Evolutionary conservation across 441 rosid species (phyloP), one percentile per base, ranked within the genome.

Genomic region (Geranium incanum): DNA sequence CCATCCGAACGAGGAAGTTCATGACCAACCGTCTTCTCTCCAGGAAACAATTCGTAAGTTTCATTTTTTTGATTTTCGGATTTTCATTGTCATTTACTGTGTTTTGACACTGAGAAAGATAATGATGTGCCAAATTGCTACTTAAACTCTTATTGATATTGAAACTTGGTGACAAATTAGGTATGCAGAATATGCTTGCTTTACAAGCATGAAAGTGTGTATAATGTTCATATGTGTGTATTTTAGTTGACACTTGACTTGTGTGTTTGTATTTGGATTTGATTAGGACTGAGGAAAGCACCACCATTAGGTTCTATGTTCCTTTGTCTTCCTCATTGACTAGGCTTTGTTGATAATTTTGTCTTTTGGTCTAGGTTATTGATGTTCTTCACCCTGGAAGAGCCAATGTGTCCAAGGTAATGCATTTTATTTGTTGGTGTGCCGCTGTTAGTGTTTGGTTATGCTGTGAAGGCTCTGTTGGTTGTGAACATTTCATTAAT

Each of bases 11-110:
- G 0, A 60, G 66, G 66, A 60, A 60, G 66, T 60, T 60, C 66
- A 60, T 60, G 66, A 60, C 36, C 66, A 60, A 60, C 66, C 66
- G 66, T 60, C 66, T 60, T 21, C 66, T 60, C 12, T 60, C 66
- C 28, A 23, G 66, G 36, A 60, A 60, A 60, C 66, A 60, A 21
- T 60, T 60, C 33, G 66, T 60, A 11, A 60, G 66, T 19, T 21
- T 3, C 55, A 48, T 12, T 11, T 12, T 12, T 9, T 45, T 13
- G 52, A 13, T 45, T 45, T 45, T 9, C 33, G 15, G 6, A 4
- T 39, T 39, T 39, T n/a, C 62, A 55, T 55, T 15, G 4, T 55
- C 62, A 59, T 60, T 18, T 23, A 7, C 1, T 59, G 28, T 7
- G 65, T 60, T 60, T 19, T 8, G 28, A 60, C 15, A 5, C 5